Evolutionary conservation across 352 stramenopile species (phyloP).

Genomic region (Phytophthora fragariaefolia): DNA sequence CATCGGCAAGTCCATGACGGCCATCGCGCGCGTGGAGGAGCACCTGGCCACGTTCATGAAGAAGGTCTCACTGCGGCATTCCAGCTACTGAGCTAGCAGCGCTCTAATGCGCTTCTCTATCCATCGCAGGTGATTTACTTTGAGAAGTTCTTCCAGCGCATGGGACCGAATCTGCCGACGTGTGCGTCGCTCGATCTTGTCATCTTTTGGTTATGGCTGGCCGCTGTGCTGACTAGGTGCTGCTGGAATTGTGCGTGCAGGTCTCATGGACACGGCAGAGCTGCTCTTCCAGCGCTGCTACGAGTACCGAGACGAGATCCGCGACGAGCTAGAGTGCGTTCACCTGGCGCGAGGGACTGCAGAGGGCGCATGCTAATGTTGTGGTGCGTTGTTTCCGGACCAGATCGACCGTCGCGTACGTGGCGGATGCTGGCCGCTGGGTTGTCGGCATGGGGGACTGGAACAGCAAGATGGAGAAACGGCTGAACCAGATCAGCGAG

Average conservation of each 20-base stretch:
- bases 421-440: constrained; percentile 81
- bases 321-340: constrained; percentile 81
- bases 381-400: constrained; percentile 11
- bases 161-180: constrained; percentile 60
- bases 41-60: constrained; percentile 89
- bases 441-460: constrained; percentile 84
- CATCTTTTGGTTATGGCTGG: constrained; percentile 3
- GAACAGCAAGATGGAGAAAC: constrained; percentile 90
- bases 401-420: constrained; percentile 74
- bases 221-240: neutral
- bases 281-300: constrained; percentile 80
- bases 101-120: neutral
- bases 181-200: constrained; percentile 37
- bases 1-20: constrained; percentile 88
- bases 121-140: constrained; percentile 79
- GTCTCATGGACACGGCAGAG: constrained; percentile 59
- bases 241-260: constrained; percentile 21
- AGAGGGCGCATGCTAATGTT: neutral
- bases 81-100: neutral
- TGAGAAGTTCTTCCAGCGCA: constrained; percentile 83
- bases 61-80: constrained; percentile 46
- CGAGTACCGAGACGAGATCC: constrained; percentile 85
- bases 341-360: neutral
- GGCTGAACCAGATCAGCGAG: constrained; percentile 79
- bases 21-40: constrained; percentile 76